A percentile compares a stretch with the other conserved stretches of the same genome.
Evolutionary conservation across 2,329 filamentous ascomycete species (phyloP).

Genomic region (Colletotrichum sp.): DNA sequence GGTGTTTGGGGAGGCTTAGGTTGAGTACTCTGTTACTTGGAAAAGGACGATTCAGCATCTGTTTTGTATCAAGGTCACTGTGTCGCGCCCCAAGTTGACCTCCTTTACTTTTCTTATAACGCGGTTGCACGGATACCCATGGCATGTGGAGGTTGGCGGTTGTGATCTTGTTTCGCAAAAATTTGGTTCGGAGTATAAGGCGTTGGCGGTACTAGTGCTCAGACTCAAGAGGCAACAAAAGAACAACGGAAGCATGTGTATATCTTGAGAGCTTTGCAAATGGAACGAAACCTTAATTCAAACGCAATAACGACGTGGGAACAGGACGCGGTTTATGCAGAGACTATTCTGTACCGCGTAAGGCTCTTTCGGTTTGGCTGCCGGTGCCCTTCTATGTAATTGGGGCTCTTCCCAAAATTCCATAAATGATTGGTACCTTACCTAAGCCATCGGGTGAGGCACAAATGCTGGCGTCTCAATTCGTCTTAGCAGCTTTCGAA

Average conservation of each 20-base stretch:
- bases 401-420: background rate
- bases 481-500: background rate
- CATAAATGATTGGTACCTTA: background rate
- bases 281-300: background rate
- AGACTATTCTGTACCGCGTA: background rate
- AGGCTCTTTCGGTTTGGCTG: background rate
- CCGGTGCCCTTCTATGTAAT: background rate
- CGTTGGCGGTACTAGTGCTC: background rate
- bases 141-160: background rate
- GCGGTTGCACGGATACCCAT: background rate
- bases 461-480: background rate
- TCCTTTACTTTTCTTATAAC: background rate
- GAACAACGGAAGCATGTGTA: background rate
- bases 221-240: background rate
- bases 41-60: background rate
- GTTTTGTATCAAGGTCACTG: background rate
- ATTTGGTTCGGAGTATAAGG: background rate
- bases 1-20: constrained; percentile 77
- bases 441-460: background rate
- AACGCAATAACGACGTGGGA: background rate
- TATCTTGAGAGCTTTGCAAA: background rate
- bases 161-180: background rate
- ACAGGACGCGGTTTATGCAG: background rate
- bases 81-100: background rate
- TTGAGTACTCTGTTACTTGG: constrained; percentile 33